Percentiles rank a stretch among this genome's conserved stretches.
These are phyloP conservation scores for Onygenales sp. DNA, from an alignment of 2,329 filamentous ascomycete species.

Conservation along the genomic window DNA sequence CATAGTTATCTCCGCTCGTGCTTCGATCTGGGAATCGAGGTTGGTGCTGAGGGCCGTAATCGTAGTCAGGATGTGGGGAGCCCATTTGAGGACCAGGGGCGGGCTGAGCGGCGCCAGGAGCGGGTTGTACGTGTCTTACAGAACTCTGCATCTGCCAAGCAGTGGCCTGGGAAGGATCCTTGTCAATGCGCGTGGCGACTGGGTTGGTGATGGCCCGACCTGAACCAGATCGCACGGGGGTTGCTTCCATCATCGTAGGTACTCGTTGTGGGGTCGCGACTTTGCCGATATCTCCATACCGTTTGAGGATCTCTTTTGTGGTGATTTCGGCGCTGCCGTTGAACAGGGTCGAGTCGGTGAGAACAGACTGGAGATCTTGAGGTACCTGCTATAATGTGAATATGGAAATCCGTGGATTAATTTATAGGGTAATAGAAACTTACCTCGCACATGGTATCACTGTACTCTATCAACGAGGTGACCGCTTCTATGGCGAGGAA, in stretches of 20 bases:
- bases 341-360: constrained; percentile 75
- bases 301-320: constrained; percentile 92
- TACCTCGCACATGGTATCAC: constrained; percentile 95
- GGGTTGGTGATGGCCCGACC: constrained; percentile 31
- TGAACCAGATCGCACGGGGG: constrained; percentile 34
- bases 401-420: background rate
- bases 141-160: constrained; percentile 77
- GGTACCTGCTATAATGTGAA: constrained; percentile 57
- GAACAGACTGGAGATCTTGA: constrained; percentile 76
- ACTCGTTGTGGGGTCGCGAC: constrained; percentile 49
- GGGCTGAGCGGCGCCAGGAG: background rate
- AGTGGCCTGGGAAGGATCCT: constrained; percentile 62
- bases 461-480: constrained; percentile 79
- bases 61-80: constrained; percentile 5
- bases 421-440: background rate
- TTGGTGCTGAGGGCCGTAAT: constrained; percentile 4
- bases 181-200: constrained; percentile 62
- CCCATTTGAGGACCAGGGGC: constrained; percentile 17
- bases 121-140: constrained; percentile 57
- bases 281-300: constrained; percentile 74
- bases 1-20: constrained; percentile 22
- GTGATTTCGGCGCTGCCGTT: constrained; percentile 78
- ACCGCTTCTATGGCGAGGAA: constrained; percentile 92
- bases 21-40: constrained; percentile 9
- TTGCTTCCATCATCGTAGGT: constrained; percentile 46